Base-by-base conservation (phyloP, 805 yeast genomes). In the Zygotorulaspora chibaensis region DNA sequence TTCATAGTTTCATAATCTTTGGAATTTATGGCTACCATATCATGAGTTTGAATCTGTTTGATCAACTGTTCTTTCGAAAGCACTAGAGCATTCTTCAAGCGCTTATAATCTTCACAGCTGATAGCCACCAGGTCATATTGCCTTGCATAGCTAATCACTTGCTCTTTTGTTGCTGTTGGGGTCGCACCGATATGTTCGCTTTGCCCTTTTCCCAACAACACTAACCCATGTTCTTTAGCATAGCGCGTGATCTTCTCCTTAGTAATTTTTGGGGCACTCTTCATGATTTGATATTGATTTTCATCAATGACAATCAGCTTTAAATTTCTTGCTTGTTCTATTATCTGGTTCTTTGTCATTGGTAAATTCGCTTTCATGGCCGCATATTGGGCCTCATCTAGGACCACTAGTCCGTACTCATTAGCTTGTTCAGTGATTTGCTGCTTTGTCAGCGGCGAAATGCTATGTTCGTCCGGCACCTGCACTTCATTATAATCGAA, bases 181-280 rank as follows among this genome's bases (percentile, higher is more conserved):
- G 37, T 59, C 40, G 50, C 60, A 30, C 57, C 61, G 23, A 67
- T 51, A 8, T 55, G 59, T 10, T 64, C 61, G 34, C 62, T 57
- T 29, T 71, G 69, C 9, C 67, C 67, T 30, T 60, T 58, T 0
- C 71, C 58, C 11, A 76, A 58, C 16, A 71, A 57, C 20, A 63
- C 47, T 13, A 57, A 30, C 25, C 48, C 45, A 17, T 46, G 38
- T 4, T 40, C 50, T 10, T 50, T 44, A 17, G 63, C 59, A 28
- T 33, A 33, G 3, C 18, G 3, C 20, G n/a, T 13, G 11, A 59
- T n/a, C 12, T 47, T 50, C 17, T 49, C 54, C 35, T 46, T 46
- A 1, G 56, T 49, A 30, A 53, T 36, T 25, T 42, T 47, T 12
- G 38, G 46, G 9, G 30, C 20, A 35, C 38, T 18, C 11, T n/a